phyloP scores from a whole-genome alignment of 306 rosid genomes.

The Trifolium pratense region DNA sequence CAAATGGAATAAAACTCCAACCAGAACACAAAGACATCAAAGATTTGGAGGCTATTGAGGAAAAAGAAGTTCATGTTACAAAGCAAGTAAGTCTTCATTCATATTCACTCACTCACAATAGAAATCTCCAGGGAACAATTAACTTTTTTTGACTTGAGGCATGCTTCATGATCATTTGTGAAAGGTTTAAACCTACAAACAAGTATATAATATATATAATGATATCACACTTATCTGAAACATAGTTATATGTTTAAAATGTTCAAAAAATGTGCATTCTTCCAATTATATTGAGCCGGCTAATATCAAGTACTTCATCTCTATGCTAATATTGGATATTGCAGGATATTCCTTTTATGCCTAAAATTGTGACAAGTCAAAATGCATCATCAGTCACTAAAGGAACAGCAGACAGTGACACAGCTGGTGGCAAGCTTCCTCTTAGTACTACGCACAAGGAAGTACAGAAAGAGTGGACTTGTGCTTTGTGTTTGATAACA shows the following conservation, averaged over 20 bases:
- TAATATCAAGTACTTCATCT: background rate
- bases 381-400: conserved; percentile 15
- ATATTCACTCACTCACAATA: background rate
- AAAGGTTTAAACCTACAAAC: background rate
- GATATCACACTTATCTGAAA: background rate
- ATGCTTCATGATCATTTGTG: background rate
- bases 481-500: conserved; percentile 46
- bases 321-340: conserved; percentile 35
- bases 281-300: background rate
- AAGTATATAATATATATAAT: too few species aligned
- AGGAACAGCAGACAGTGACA: background rate
- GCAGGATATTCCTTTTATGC: conserved; percentile 36
- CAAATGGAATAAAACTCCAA: conserved; percentile 23
- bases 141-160: background rate
- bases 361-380: conserved; percentile 11
- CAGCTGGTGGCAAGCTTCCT: conserved; percentile 29
- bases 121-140: background rate
- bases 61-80: conserved; percentile 36
- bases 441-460: conserved; percentile 16
- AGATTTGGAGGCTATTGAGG: conserved; percentile 41
- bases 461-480: conserved; percentile 52
- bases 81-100: conserved; percentile 45
- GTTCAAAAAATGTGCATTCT: background rate
- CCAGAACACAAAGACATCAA: conserved; percentile 26
- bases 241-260: background rate